Percentiles rank a stretch among this genome's conserved stretches.
Conservation (phyloP, 108 stramenopile genomes). For the Nitzschia sp. region DNA sequence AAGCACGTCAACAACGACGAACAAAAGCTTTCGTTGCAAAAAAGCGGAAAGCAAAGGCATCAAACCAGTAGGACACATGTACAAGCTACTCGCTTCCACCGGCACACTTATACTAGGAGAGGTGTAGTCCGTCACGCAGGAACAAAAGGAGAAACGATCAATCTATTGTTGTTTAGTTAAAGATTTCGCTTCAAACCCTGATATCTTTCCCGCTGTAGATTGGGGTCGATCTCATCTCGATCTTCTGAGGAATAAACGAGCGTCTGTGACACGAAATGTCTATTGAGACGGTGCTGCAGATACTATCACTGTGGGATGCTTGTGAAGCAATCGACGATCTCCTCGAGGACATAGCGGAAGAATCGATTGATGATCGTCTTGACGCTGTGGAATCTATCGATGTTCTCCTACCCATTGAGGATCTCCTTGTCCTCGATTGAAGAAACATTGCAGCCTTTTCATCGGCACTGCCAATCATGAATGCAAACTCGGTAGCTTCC, state of each 20-base stretch:
- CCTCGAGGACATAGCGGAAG: too few relatives aligned
- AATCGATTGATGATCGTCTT: too few relatives aligned
- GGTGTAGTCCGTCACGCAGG: too few relatives aligned
- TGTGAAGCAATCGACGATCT: too few relatives aligned
- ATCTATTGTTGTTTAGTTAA: too few relatives aligned
- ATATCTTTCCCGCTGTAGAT: background rate
- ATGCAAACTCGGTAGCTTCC: slow-evolving; percentile 12
- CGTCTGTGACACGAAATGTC: background rate
- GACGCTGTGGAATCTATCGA: too few relatives aligned
- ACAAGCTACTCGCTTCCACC: too few relatives aligned
- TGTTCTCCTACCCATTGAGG: too few relatives aligned
- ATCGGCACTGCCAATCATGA: slow-evolving; percentile 18
- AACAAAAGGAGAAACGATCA: too few relatives aligned
- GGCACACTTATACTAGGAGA: too few relatives aligned
- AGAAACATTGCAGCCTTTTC: slow-evolving; percentile 2
- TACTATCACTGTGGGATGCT: background rate
- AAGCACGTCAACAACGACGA: slow-evolving; percentile 58
- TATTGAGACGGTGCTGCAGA: background rate
- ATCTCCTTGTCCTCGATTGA: slow-evolving; percentile 1
- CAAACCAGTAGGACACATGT: background rate
- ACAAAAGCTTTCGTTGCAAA: slow-evolving; percentile 25
- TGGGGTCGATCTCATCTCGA: background rate
- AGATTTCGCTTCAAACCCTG: too few relatives aligned
- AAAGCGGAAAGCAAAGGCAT: background rate
- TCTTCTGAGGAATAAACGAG: background rate